A percentile compares a stretch with the other conserved stretches of the same genome.
phyloP scores from a whole-genome alignment of 1,139 yeast genomes.

The Kodamaea plutei region DNA sequence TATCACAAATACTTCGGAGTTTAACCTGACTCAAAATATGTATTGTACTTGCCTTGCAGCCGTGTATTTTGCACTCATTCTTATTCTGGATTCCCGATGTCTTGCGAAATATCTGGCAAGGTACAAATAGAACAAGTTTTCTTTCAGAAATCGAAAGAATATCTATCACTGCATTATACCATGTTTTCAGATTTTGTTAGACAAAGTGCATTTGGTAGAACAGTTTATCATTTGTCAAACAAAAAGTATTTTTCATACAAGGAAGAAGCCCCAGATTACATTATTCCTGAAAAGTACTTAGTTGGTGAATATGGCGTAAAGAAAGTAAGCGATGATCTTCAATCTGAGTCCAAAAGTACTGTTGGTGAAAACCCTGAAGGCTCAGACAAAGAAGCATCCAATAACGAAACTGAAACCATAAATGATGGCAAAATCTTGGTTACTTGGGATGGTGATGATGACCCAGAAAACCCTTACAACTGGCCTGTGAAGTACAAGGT shows the following conservation, averaged over 20 bases:
- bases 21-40: too few species aligned
- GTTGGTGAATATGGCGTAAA: conserved; percentile 3
- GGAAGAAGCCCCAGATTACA: conserved; percentile 32
- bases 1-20: too few species aligned
- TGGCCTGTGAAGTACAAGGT: conserved; percentile 44
- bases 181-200: conserved; percentile 19
- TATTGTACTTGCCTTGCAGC: too few species aligned
- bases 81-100: too few species aligned
- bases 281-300: conserved; percentile 30
- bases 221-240: conserved; percentile 28
- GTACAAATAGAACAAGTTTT: too few species aligned
- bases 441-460: conserved; percentile 48
- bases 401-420: background rate
- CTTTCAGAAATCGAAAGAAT: too few species aligned
- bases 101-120: too few species aligned
- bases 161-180: too few species aligned
- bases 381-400: background rate
- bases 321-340: background rate
- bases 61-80: too few species aligned
- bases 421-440: conserved; percentile 15
- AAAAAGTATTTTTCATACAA: conserved; percentile 25
- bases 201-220: conserved; percentile 34
- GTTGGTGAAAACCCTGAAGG: background rate
- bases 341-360: background rate
- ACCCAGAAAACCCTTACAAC: conserved; percentile 56